These are phyloP conservation scores for Rauvolfia tetraphylla DNA, from an alignment of 257 asterid species.

Conservation along the genomic window DNA sequence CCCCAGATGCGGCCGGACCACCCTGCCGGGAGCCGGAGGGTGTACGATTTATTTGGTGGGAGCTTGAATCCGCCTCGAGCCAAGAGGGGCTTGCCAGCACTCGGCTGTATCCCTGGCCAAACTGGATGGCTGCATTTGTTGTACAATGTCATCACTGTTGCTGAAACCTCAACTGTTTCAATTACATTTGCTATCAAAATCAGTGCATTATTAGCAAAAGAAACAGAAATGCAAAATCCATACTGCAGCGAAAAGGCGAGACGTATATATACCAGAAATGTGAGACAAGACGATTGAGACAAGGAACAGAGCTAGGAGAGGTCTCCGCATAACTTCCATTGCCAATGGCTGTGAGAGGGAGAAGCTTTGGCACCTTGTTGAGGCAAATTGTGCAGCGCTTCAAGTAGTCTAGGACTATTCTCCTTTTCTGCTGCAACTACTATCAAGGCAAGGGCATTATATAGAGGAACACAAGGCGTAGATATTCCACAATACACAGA, in stretches of 20 bases:
- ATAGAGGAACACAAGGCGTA: slow-evolving; percentile 1
- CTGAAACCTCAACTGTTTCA: slow-evolving; percentile 32
- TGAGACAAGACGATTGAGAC: slow-evolving; percentile 32
- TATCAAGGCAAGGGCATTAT: background rate
- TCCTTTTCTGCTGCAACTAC: background rate
- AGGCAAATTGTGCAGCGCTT: background rate
- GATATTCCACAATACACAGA: background rate
- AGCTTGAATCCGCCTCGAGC: slow-evolving; percentile 82
- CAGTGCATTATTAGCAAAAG: background rate
- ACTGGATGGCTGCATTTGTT: slow-evolving; percentile 82
- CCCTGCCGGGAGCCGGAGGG: slow-evolving; percentile 53
- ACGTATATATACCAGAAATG: slow-evolving; percentile 36
- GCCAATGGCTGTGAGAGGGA: slow-evolving; percentile 14
- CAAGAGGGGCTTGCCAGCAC: slow-evolving; percentile 62
- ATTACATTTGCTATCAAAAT: background rate
- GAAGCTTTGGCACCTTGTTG: background rate
- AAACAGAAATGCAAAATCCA: background rate
- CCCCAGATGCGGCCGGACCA: slow-evolving; percentile 99
- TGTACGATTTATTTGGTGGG: slow-evolving; percentile 49
- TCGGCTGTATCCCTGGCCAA: slow-evolving; percentile 90
- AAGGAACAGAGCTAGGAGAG: slow-evolving; percentile 34
- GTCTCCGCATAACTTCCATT: slow-evolving; percentile 38
- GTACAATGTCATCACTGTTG: slow-evolving; percentile 60
- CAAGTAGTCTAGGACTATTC: background rate
- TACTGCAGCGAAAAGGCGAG: no score